Evolutionary conservation across 352 stramenopile species (phyloP).

Genomic region (Discostella stelligera): DNA sequence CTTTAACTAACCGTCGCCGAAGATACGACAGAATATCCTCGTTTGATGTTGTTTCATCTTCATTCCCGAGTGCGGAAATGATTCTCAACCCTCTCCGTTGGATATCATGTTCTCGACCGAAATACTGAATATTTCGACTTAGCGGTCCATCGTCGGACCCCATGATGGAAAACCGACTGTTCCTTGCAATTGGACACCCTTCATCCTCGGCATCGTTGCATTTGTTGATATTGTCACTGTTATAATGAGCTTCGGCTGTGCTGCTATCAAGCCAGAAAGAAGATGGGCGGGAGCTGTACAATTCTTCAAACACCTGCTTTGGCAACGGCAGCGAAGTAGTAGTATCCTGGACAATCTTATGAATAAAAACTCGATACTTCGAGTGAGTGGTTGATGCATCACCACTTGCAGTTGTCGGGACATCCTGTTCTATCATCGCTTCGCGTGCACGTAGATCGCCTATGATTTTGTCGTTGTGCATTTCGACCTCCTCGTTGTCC

Average conservation of each 20-base stretch:
- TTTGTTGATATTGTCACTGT: not conserved
- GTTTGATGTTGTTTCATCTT: not conserved
- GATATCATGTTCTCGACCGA: slow-evolving; percentile 28
- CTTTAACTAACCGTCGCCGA: slow-evolving; percentile 33
- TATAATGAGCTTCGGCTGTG: slow-evolving; percentile 18
- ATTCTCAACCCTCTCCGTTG: slow-evolving; percentile 16
- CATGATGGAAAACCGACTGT: slow-evolving; percentile 55
- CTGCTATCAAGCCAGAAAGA: slow-evolving; percentile 71
- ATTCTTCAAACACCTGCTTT: slow-evolving; percentile 53
- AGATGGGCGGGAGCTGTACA: slow-evolving; percentile 47
- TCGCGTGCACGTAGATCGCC: not conserved
- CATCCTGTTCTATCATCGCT: not conserved
- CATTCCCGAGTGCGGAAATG: slow-evolving; percentile 5
- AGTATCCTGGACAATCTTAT: slow-evolving; percentile 17
- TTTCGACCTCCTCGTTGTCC: not conserved
- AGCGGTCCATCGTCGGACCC: slow-evolving; percentile 43
- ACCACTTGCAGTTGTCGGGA: not conserved
- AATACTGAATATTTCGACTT: slow-evolving; percentile 49
- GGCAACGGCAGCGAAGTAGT: slow-evolving; percentile 20
- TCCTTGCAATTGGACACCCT: slow-evolving; percentile 41
- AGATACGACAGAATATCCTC: slow-evolving; percentile 60
- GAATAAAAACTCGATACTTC: slow-evolving; percentile 32
- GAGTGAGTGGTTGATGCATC: slow-evolving; percentile 12
- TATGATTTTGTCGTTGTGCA: not conserved
- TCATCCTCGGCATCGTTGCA: slow-evolving; percentile 1